A percentile compares a stretch with the other conserved stretches of the same genome.
These are phyloP conservation scores for Nannochloropsis salina DNA, from an alignment of 108 stramenopile species.

Conservation along the genomic window DNA sequence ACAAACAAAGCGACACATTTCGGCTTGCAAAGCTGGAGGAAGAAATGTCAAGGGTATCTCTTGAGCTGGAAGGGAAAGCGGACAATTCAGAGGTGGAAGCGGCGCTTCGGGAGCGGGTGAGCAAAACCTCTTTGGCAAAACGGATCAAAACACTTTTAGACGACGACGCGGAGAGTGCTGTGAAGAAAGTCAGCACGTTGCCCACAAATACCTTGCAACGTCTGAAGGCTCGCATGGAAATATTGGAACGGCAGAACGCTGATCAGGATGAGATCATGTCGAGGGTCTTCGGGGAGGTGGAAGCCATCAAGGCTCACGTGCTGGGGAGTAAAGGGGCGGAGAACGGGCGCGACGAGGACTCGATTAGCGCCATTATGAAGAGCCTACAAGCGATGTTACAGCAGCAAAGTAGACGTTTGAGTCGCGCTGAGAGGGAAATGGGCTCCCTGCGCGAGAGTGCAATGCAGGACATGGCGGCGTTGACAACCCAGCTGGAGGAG, in stretches of 20 bases:
- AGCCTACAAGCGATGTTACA: slow-evolving; percentile 11
- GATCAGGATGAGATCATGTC: neutral
- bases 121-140: neutral
- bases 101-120: neutral
- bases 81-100: neutral
- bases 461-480: neutral
- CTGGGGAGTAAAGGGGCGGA: neutral
- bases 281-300: neutral
- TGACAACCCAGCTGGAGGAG: neutral
- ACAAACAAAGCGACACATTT: neutral
- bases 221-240: neutral
- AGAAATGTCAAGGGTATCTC: neutral
- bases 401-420: neutral
- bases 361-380: neutral
- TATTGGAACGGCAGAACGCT: neutral
- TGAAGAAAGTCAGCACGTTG: neutral
- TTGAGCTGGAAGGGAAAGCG: neutral
- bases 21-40: neutral
- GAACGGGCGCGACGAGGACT: neutral
- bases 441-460: neutral
- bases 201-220: neutral
- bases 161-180: neutral
- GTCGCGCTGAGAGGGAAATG: neutral
- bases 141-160: neutral
- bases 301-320: slow-evolving; percentile 5